Evolutionary conservation across 2,329 filamentous ascomycete species (phyloP), one percentile per base, ranked within the genome.

Genomic region (Aspergillus felis): DNA sequence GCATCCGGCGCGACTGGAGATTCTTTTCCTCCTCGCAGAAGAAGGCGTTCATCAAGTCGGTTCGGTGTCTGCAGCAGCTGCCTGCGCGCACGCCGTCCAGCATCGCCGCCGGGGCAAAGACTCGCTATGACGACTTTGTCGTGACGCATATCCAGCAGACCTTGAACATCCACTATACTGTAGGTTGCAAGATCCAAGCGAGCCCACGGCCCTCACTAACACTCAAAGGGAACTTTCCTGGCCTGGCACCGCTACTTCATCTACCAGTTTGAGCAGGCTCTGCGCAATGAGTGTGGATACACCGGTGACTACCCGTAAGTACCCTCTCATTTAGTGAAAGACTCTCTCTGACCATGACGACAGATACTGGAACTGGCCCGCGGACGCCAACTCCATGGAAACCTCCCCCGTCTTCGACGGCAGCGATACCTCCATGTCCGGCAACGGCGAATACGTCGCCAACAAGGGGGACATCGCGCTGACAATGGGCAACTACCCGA

Each of bases 61-160:
- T 80, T 50, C 69, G 76, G 44, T 82, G 81, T 54, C 64, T 82
- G 20, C 73, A 76, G 57, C 62, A 63, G 4, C 68, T 71, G 60
- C 75, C 78, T 0, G 61, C 78, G 3, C 66, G 64, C 22, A 74
- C 73, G 0, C 70, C 74, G 0, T 55, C 67, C 0, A 61, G 65
- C 0, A 66, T 71, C 10, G 76, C 74, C 0, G 68, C 79, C 0
- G 81, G 81, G 2, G 78, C 76, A 2, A 72, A 70, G 56, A 76
- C 72, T 59, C 79, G 56, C n/a, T 82, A 76, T 56, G 81, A 84
- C 61, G 81, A 84, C 57, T 83, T 78, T 46, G 71, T 81, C 4
- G 79, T 75, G 4, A 72, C 74, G 0, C 81, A 83, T 59, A 76
- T 84, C 56, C 77, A 80, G 53, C 73, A 78, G 59, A 81, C 81